Evolutionary conservation across 2,329 filamentous ascomycete species (phyloP), one percentile per base, ranked within the genome.

Genomic region (Delphinella strobiligena): DNA sequence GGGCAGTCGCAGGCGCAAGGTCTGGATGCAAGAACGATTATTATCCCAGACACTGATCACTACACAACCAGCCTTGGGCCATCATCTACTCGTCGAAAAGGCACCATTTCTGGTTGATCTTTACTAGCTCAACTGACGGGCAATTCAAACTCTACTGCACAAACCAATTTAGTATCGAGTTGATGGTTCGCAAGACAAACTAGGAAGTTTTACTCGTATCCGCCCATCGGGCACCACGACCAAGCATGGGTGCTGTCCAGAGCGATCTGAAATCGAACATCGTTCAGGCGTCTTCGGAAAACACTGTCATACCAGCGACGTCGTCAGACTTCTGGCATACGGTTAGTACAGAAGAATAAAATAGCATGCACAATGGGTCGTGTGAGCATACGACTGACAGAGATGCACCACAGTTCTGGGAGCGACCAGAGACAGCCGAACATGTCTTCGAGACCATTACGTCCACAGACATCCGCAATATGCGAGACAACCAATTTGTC

Each of bases 351-450:
- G n/a, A n/a, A n/a, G n/a, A n/a, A n/a, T n/a, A n/a, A 8, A 30
- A 9, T n/a, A n/a, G n/a, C n/a, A n/a, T n/a, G n/a, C n/a, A n/a
- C n/a, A n/a, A n/a, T n/a, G n/a, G n/a, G n/a, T 11, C 19, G n/a
- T 14, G 5, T n/a, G 5, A 29, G 11, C 14, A n/a, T 10, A 29
- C n/a, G n/a, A n/a, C n/a, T n/a, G n/a, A n/a, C n/a, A n/a, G n/a
- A n/a, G 11, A 2, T 5, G 10, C 18, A 4, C 16, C 17, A 30
- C 46, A 95, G 83, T 96, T 96, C 66, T 96, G 89, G 88, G 85
- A 94, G 61, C 78, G 98, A 32, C 91, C 91, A 46, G 91, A 96
- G 62, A 88, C 87, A 11, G 78, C 85, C 38, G 91, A 96, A 58
- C 91, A 98, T 68, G 80, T 98, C 54, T 96, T 96, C 68, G 93